A percentile compares a stretch with the other conserved stretches of the same genome.
Evolutionary conservation across 306 rosid genomes (phyloP).

Genomic region (Prinsepia uniflora): DNA sequence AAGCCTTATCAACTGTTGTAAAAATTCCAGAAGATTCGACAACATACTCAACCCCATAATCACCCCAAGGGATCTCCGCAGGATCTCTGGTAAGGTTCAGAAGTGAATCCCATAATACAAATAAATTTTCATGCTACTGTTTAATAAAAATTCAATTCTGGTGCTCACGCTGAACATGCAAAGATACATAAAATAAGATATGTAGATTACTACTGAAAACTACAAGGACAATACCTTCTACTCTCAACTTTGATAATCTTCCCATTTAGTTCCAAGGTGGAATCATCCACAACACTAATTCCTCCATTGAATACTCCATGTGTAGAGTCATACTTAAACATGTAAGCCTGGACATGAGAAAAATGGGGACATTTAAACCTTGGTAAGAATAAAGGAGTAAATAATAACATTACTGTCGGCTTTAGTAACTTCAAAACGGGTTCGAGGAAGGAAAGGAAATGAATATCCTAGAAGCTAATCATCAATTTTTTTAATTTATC

Average conservation of each 20-base stretch:
- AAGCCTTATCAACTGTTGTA: slow-evolving; percentile 80
- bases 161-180: not conserved
- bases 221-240: slow-evolving; percentile 51
- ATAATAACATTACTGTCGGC: not conserved
- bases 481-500: not conserved
- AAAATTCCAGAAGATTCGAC: slow-evolving; percentile 93
- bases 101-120: slow-evolving; percentile 9
- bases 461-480: not conserved
- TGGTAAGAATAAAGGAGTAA: not conserved
- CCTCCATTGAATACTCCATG: slow-evolving; percentile 82
- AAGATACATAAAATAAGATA: no score
- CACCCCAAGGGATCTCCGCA: slow-evolving; percentile 92
- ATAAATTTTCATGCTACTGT: not conserved
- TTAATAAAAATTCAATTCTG: not conserved
- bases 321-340: slow-evolving; percentile 93
- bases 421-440: not conserved
- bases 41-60: slow-evolving; percentile 81
- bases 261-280: slow-evolving; percentile 86
- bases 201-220: not conserved
- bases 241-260: slow-evolving; percentile 66
- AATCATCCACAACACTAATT: slow-evolving; percentile 55
- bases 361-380: not conserved
- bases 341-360: slow-evolving; percentile 67
- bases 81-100: slow-evolving; percentile 61
- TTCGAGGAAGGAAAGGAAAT: not conserved